A percentile compares a stretch with the other conserved stretches of the same genome.
Evolutionary conservation across 2,329 filamentous ascomycete genomes (phyloP).

Genomic region (Cryphonectria carpinicola): DNA sequence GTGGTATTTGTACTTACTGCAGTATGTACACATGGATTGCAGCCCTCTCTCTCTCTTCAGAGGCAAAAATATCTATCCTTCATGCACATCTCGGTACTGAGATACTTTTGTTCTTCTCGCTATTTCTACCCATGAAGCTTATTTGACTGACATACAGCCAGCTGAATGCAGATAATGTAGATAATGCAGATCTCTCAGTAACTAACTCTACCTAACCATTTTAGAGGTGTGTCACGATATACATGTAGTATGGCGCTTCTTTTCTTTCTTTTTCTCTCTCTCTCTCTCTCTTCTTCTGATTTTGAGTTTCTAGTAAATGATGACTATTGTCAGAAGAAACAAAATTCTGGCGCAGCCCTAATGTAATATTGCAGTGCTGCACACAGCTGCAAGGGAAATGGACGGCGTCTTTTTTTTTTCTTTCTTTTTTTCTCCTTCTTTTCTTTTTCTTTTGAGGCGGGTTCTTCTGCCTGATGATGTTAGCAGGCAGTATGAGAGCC

Average conservation of each 20-base stretch:
- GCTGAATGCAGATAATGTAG: conserved; percentile 3
- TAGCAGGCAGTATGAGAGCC: not conserved
- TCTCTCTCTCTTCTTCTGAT: no score
- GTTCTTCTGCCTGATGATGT: not conserved
- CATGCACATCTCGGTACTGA: not conserved
- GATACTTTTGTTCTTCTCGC: not conserved
- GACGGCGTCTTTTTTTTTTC: not conserved
- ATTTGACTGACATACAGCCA: not conserved
- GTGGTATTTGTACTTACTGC: not conserved
- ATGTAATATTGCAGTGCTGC: not conserved
- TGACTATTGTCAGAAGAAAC: not conserved
- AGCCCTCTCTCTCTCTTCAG: not conserved
- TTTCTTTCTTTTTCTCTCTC: not conserved
- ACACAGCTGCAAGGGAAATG: not conserved
- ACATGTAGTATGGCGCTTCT: not conserved
- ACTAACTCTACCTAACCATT: not conserved
- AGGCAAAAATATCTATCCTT: not conserved
- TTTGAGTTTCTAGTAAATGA: not conserved
- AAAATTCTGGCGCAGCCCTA: not conserved
- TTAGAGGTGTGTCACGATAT: not conserved
- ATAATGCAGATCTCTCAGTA: not conserved
- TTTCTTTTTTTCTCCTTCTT: not conserved
- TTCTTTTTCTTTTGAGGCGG: not conserved
- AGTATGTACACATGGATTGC: no score
- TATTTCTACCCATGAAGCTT: not conserved